These are phyloP conservation scores for Cardiosporidium cionae DNA, from an alignment of 169 alveolate species.

Conservation along the genomic window DNA sequence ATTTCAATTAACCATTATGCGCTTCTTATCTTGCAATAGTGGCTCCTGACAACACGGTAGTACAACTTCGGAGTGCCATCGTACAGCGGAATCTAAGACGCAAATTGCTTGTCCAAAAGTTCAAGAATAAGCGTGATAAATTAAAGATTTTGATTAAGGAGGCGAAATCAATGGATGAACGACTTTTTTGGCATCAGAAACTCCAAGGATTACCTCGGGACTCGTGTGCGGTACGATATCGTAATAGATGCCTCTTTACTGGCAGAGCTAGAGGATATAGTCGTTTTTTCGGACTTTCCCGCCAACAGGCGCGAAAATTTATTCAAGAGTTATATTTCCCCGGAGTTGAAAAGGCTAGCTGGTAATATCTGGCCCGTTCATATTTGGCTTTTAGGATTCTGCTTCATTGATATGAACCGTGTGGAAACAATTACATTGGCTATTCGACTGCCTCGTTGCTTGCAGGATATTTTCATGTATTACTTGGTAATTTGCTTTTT, in stretches of 20 bases:
- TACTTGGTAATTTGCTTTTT: too few species aligned
- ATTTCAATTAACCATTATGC: too few species aligned
- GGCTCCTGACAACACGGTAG: background rate
- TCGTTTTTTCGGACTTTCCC: conserved; percentile 19
- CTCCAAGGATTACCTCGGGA: conserved; percentile 22
- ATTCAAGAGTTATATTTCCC: conserved; percentile 1
- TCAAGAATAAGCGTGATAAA: background rate
- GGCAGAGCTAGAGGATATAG: conserved; percentile 22
- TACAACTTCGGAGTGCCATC: background rate
- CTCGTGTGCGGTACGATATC: conserved; percentile 1
- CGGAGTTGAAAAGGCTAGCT: conserved; percentile 17
- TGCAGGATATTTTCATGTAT: too few species aligned
- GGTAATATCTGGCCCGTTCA: too few species aligned
- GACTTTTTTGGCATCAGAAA: conserved; percentile 17
- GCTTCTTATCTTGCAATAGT: too few species aligned
- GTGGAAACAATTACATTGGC: too few species aligned
- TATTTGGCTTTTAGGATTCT: too few species aligned
- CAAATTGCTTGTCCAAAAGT: background rate
- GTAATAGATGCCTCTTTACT: conserved; percentile 7
- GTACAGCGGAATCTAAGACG: background rate
- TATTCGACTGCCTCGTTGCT: too few species aligned
- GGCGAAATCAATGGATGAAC: conserved; percentile 16
- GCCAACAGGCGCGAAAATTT: conserved; percentile 1
- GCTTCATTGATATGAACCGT: too few species aligned
- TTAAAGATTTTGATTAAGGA: background rate